Conservation (phyloP, 805 yeast genomes). For the Nakazawaea sp. region DNA sequence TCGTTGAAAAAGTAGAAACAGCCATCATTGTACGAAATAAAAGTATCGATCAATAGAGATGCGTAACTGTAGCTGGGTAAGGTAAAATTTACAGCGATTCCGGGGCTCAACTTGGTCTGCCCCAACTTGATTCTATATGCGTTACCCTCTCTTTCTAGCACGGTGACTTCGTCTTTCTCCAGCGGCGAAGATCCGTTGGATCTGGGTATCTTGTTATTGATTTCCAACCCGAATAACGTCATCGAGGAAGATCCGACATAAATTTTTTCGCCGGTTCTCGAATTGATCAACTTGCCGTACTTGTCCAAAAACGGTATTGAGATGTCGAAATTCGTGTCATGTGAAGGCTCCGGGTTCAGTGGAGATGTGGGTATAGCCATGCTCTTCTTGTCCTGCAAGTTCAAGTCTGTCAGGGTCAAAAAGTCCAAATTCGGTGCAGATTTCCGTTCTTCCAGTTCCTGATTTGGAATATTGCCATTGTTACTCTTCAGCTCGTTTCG, state of each 20-base stretch:
- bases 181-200: slow-evolving; percentile 16
- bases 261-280: slow-evolving; percentile 68
- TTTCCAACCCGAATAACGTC: slow-evolving; percentile 75
- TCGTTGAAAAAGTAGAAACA: slow-evolving; percentile 82
- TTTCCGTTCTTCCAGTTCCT: not conserved
- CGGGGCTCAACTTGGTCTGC: slow-evolving; percentile 61
- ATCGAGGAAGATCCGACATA: slow-evolving; percentile 80
- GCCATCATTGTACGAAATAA: slow-evolving; percentile 74
- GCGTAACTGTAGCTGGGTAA: slow-evolving; percentile 76
- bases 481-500: slow-evolving; percentile 32
- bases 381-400: not conserved
- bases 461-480: not conserved
- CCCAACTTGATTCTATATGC: slow-evolving; percentile 67
- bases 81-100: slow-evolving; percentile 62
- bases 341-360: not conserved
- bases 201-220: slow-evolving; percentile 38
- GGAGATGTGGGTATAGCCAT: slow-evolving; percentile 1
- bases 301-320: slow-evolving; percentile 68
- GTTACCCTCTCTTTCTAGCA: slow-evolving; percentile 68
- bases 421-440: not conserved
- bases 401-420: not conserved
- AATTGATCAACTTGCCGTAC: slow-evolving; percentile 64
- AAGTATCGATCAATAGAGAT: slow-evolving; percentile 65
- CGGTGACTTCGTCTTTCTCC: slow-evolving; percentile 35
- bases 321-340: slow-evolving; percentile 33